Percentiles rank a stretch among this genome's conserved stretches.
These are phyloP conservation scores for Leucocoprinus sp. DNA, from an alignment of 768 basidiomycete species.

Conservation along the genomic window DNA sequence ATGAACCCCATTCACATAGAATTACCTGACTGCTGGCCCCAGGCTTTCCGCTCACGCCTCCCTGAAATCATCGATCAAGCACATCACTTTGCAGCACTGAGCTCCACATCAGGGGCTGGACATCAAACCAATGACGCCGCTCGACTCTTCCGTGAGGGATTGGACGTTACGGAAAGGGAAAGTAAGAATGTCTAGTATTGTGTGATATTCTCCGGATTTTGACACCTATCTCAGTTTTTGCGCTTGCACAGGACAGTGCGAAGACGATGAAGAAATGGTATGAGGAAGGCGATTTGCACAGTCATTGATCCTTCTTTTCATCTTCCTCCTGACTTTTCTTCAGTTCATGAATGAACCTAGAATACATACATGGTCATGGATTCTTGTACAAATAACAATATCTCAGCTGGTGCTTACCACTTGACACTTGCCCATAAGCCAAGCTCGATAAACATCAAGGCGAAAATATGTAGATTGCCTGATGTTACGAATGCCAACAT, in stretches of 20 bases:
- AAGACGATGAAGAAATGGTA: constrained; percentile 79
- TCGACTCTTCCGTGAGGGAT: constrained; percentile 79
- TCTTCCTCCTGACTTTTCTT: constrained; percentile 24
- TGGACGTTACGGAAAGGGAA: constrained; percentile 90
- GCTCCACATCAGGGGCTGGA: constrained; percentile 44
- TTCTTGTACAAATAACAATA: too few relatives aligned
- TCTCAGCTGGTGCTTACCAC: constrained; percentile 63
- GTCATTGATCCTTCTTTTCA: constrained; percentile 24
- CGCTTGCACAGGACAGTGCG: constrained; percentile 75
- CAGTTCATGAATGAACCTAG: constrained; percentile 64
- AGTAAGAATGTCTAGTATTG: constrained; percentile 38
- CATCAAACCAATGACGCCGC: constrained; percentile 48
- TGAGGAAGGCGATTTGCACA: constrained; percentile 49
- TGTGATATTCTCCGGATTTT: constrained; percentile 10
- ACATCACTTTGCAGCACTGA: constrained; percentile 75
- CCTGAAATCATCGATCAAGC: constrained; percentile 82
- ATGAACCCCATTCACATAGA: not conserved
- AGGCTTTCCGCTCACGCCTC: constrained; percentile 74
- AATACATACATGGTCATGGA: too few relatives aligned
- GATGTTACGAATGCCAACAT: constrained; percentile 50
- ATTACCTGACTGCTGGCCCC: constrained; percentile 7
- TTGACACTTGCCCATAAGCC: constrained; percentile 74
- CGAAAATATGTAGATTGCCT: constrained; percentile 61
- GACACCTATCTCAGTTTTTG: constrained; percentile 52
- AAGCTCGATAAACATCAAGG: constrained; percentile 55